These are phyloP conservation scores for Galeopsis tetrahit DNA, from an alignment of 257 asterid species.

Conservation along the genomic window DNA sequence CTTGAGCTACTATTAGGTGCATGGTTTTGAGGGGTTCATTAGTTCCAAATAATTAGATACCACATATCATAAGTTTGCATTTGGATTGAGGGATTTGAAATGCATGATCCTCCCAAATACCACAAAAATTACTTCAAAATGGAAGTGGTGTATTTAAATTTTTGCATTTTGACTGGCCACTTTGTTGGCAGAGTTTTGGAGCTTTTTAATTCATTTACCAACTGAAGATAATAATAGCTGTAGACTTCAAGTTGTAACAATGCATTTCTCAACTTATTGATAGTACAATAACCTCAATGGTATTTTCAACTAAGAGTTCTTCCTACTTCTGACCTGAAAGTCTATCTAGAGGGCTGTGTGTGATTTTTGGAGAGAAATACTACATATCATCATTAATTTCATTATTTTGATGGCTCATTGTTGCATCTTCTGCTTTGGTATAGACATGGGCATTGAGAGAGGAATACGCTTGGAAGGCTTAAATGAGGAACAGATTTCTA, in stretches of 20 bases:
- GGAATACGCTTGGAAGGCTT: slow-evolving; percentile 76
- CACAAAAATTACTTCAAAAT: neutral
- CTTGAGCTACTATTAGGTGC: neutral
- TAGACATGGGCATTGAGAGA: slow-evolving; percentile 82
- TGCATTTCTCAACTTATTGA: slow-evolving; percentile 18
- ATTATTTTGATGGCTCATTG: slow-evolving; percentile 4
- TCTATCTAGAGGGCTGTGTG: slow-evolving; percentile 1
- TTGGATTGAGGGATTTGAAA: neutral
- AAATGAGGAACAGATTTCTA: slow-evolving; percentile 72
- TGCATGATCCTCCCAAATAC: neutral
- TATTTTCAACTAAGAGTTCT: neutral
- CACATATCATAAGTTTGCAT: neutral
- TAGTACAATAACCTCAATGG: neutral
- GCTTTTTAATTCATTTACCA: neutral
- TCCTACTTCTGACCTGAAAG: slow-evolving; percentile 12
- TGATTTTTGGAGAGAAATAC: neutral
- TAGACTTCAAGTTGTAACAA: neutral
- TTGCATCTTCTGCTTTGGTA: slow-evolving; percentile 25
- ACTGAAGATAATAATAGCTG: neutral
- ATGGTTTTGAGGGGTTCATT: neutral
- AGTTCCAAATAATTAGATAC: neutral
- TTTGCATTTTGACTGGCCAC: neutral
- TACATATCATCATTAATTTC: neutral
- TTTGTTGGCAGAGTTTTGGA: neutral
- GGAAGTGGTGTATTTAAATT: neutral